Conservation (phyloP, 371 early-diverging fungal species). For the Apophysomyces trapeziformis region DNA sequence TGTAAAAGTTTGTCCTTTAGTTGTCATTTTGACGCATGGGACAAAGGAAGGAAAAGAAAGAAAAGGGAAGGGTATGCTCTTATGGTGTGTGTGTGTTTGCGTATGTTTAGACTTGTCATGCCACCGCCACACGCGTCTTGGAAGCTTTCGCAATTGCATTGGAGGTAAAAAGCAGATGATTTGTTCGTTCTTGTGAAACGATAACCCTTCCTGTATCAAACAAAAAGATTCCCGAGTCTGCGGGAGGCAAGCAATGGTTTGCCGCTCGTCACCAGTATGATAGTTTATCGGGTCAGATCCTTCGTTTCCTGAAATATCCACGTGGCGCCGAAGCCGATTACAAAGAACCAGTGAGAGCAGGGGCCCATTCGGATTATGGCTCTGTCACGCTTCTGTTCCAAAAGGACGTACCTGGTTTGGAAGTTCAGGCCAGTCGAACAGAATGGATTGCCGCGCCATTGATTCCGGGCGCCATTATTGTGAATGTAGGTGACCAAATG, state of each 20-base stretch:
- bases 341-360: constrained; percentile 60
- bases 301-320: constrained; percentile 71
- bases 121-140: constrained; percentile 50
- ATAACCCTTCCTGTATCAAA: background rate
- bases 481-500: constrained; percentile 75
- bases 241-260: constrained; percentile 64
- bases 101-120: constrained; percentile 47
- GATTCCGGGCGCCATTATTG: constrained; percentile 61
- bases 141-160: constrained; percentile 68
- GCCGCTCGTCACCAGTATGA: constrained; percentile 56
- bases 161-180: constrained; percentile 24
- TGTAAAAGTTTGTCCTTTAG: too few species aligned
- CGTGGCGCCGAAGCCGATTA: constrained; percentile 35
- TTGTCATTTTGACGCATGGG: too few species aligned
- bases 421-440: constrained; percentile 56
- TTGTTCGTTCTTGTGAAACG: background rate
- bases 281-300: constrained; percentile 43
- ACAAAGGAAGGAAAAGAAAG: constrained; percentile 4
- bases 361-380: constrained; percentile 74
- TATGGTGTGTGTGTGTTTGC: too few species aligned
- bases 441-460: constrained; percentile 71
- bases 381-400: constrained; percentile 75
- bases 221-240: constrained; percentile 51
- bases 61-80: background rate
- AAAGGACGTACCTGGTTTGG: constrained; percentile 72